Percentiles rank a stretch among this genome's conserved stretches.
Conservation (phyloP, 306 rosid species). For the Medicago arabica region DNA sequence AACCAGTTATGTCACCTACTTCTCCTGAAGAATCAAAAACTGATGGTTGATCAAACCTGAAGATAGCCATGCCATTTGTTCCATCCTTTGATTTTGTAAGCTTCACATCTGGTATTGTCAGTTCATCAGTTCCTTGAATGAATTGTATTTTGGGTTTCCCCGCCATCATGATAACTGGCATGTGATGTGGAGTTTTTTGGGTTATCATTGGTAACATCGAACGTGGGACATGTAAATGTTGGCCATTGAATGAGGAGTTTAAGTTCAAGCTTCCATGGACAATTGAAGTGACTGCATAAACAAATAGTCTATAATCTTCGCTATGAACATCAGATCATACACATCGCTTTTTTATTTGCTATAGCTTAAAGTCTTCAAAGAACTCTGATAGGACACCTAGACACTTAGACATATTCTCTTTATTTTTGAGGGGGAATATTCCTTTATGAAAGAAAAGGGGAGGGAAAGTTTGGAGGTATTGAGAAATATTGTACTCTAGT, state of each 20-base stretch:
- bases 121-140: constrained; percentile 98
- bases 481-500: no score
- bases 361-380: constrained; percentile 19
- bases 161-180: constrained; percentile 67
- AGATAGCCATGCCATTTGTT: constrained; percentile 91
- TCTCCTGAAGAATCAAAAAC: constrained; percentile 96
- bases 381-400: background rate
- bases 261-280: constrained; percentile 56
- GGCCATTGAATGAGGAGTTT: constrained; percentile 73
- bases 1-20: constrained; percentile 95
- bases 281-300: constrained; percentile 51
- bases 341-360: background rate
- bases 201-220: constrained; percentile 47
- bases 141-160: constrained; percentile 80
- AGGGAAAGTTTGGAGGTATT: no score
- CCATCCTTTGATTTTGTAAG: constrained; percentile 94
- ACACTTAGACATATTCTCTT: no score
- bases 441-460: no score
- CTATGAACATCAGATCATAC: constrained; percentile 1
- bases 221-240: constrained; percentile 50
- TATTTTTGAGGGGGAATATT: no score
- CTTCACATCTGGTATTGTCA: constrained; percentile 89
- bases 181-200: constrained; percentile 19
- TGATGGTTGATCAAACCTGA: constrained; percentile 90
- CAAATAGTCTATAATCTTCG: constrained; percentile 23